Conservation (phyloP, 2,329 filamentous ascomycete genomes). For the Diaporthe australafricana region DNA sequence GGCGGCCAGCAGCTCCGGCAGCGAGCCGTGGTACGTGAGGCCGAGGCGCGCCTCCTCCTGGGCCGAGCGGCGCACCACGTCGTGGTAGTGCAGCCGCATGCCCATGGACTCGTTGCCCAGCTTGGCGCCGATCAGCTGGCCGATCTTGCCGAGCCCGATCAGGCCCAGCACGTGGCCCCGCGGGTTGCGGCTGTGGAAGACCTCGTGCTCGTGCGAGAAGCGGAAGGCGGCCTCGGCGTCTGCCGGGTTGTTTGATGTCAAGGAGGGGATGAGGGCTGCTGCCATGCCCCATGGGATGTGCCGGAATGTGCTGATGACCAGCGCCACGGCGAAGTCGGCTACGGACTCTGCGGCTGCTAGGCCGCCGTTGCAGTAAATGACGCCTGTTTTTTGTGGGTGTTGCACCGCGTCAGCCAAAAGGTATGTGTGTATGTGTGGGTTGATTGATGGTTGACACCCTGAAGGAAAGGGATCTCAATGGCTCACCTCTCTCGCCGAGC, state of each 20-base stretch:
- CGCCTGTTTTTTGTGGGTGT: constrained; percentile 54
- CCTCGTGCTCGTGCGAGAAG: constrained; percentile 70
- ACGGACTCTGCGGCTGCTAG: constrained; percentile 78
- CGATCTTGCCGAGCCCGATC: constrained; percentile 77
- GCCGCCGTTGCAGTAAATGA: constrained; percentile 80
- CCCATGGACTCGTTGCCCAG: constrained; percentile 65
- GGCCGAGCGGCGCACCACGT: constrained; percentile 62
- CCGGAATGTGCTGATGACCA: constrained; percentile 77
- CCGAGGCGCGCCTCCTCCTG: constrained; percentile 53
- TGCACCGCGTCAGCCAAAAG: background rate
- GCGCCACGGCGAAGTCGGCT: constrained; percentile 76
- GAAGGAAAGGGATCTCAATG: background rate
- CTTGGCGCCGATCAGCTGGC: constrained; percentile 72
- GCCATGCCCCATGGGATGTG: constrained; percentile 73
- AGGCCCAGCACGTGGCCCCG: constrained; percentile 71
- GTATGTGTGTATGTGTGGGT: too few relatives aligned
- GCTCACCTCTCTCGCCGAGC: constrained; percentile 66
- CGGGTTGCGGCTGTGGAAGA: constrained; percentile 72
- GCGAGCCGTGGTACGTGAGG: constrained; percentile 61
- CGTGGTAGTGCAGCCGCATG: constrained; percentile 75
- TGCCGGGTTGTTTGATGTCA: constrained; percentile 41
- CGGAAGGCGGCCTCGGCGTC: constrained; percentile 54
- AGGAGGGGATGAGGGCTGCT: constrained; percentile 60
- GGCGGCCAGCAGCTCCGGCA: constrained; percentile 63
- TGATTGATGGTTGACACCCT: too few relatives aligned